phyloP scores from a whole-genome alignment of 2,329 filamentous ascomycete genomes.

The Penicillium italicum region DNA sequence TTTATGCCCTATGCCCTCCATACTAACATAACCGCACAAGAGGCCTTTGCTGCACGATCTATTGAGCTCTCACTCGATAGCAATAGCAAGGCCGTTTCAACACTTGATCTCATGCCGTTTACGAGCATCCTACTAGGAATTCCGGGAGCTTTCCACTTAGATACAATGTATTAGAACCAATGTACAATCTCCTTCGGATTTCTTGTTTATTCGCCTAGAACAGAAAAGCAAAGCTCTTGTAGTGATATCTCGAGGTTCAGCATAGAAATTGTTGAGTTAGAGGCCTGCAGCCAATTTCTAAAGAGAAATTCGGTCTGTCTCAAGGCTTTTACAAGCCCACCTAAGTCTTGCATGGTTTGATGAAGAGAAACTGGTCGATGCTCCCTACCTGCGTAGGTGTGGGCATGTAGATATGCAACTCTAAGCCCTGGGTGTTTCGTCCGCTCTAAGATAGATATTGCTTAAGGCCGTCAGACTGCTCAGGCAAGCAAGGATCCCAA shows the following conservation, averaged over 20 bases:
- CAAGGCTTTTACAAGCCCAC: neutral
- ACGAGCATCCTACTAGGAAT: conserved; percentile 4
- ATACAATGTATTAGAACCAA: conserved; percentile 9
- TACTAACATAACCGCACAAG: conserved; percentile 14
- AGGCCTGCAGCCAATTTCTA: neutral
- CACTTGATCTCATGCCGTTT: conserved; percentile 18
- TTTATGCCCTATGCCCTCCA: neutral
- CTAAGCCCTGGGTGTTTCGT: neutral
- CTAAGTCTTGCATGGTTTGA: too few relatives aligned
- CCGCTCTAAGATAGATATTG: neutral
- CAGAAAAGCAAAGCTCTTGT: neutral
- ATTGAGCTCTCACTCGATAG: conserved; percentile 10
- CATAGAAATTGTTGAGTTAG: neutral
- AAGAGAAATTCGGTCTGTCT: neutral
- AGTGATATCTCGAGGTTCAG: neutral
- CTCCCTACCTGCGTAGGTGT: neutral
- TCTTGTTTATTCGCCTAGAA: neutral
- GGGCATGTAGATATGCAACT: neutral
- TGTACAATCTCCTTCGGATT: conserved; percentile 4
- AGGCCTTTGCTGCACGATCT: conserved; percentile 5
- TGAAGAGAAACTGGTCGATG: neutral
- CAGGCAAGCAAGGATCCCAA: too few relatives aligned
- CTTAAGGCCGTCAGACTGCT: neutral
- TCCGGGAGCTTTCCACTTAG: conserved; percentile 9
- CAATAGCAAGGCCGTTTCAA: conserved; percentile 25